Conservation (phyloP, 1,284 basidiomycete genomes). For the Marasmius fiardii region DNA sequence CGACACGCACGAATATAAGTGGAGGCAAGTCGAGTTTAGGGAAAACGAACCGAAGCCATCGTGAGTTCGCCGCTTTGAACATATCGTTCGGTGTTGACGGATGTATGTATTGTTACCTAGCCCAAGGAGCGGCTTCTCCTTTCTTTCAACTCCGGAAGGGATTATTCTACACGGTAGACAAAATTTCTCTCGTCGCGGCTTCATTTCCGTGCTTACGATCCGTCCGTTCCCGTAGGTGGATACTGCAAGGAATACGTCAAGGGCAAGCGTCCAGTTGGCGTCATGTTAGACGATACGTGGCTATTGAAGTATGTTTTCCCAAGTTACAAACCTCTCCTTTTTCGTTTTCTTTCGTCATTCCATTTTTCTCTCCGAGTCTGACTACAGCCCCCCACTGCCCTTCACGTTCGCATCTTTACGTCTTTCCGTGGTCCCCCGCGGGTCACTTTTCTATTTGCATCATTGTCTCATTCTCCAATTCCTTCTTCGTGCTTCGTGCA, state of each 20-base stretch:
- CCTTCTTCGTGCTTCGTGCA: too few relatives aligned
- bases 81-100: background rate
- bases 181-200: background rate
- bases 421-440: too few relatives aligned
- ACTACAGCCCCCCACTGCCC: too few relatives aligned
- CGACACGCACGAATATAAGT: conserved; percentile 85
- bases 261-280: conserved; percentile 82
- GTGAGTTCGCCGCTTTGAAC: conserved; percentile 34
- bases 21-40: conserved; percentile 77
- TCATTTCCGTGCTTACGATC: background rate
- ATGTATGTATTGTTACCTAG: conserved; percentile 33
- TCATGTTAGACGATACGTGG: conserved; percentile 93
- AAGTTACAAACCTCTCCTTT: background rate
- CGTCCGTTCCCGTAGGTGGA: conserved; percentile 50
- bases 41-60: conserved; percentile 70
- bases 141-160: conserved; percentile 79
- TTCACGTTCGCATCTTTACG: too few relatives aligned
- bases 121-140: conserved; percentile 85
- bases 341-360: background rate
- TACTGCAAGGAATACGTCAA: conserved; percentile 93
- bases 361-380: background rate
- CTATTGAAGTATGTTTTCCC: conserved; percentile 59
- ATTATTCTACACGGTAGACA: conserved; percentile 74
- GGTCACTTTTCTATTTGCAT: too few relatives aligned
- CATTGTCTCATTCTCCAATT: too few relatives aligned